phyloP scores from a whole-genome alignment of 768 basidiomycete species.

The Bullera alba region DNA sequence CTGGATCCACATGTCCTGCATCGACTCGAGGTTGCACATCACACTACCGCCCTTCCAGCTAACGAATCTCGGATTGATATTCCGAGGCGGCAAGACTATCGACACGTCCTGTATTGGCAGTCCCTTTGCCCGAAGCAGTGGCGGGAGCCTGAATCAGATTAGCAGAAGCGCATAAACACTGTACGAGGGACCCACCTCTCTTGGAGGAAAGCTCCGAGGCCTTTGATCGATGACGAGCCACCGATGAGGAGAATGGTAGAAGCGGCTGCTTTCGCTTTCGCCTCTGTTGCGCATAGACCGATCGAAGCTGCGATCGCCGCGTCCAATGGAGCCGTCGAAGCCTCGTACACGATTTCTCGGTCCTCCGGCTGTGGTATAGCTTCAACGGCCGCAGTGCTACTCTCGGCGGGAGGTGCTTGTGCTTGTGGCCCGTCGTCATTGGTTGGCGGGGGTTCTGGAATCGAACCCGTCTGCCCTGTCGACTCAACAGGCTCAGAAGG shows the following conservation, averaged over 20 bases:
- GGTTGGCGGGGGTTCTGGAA: too few relatives aligned
- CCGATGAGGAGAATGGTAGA: constrained; percentile 33
- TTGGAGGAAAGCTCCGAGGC: constrained; percentile 25
- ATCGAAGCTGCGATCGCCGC: constrained; percentile 34
- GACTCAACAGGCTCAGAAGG: too few relatives aligned
- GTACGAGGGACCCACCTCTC: constrained; percentile 26
- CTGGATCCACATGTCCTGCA: constrained; percentile 83
- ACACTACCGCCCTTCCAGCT: constrained; percentile 94
- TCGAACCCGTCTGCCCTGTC: too few relatives aligned
- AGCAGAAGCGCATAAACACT: neutral
- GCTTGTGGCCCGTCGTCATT: too few relatives aligned
- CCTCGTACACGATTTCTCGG: constrained; percentile 19
- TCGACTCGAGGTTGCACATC: constrained; percentile 82
- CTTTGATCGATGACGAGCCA: constrained; percentile 31
- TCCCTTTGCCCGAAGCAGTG: constrained; percentile 30
- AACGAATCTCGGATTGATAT: constrained; percentile 79
- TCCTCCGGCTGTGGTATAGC: neutral
- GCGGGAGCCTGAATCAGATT: constrained; percentile 19
- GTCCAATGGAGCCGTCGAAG: constrained; percentile 32
- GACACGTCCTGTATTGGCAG: constrained; percentile 50
- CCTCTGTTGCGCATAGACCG: constrained; percentile 26
- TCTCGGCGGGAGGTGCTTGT: too few relatives aligned
- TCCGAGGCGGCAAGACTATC: constrained; percentile 89
- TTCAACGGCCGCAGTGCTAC: too few relatives aligned
- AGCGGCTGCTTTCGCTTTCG: constrained; percentile 29